A percentile compares a stretch with the other conserved stretches of the same genome.
These are phyloP conservation scores for Stagonosporopsis vannaccii DNA, from an alignment of 2,329 filamentous ascomycete species.

Conservation along the genomic window DNA sequence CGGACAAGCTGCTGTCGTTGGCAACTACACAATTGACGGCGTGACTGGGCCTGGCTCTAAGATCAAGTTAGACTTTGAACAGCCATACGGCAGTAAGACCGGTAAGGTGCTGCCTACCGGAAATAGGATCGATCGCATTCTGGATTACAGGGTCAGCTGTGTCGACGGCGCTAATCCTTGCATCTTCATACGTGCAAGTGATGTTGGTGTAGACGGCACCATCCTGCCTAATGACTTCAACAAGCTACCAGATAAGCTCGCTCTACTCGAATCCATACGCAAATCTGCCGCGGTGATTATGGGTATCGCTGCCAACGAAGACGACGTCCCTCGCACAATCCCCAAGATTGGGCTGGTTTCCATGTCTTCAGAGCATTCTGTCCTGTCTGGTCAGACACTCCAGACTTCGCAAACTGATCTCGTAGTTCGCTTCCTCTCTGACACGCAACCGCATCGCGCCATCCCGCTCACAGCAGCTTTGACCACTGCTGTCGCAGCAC, in stretches of 20 bases:
- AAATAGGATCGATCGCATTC: constrained; percentile 60
- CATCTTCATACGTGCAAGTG: constrained; percentile 65
- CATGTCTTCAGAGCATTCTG: constrained; percentile 44
- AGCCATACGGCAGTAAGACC: constrained; percentile 70
- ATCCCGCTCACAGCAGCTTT: constrained; percentile 54
- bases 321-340: constrained; percentile 62
- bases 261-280: constrained; percentile 64
- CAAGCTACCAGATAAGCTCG: constrained; percentile 57
- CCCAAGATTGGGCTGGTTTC: constrained; percentile 70
- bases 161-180: constrained; percentile 71
- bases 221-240: constrained; percentile 64
- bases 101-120: constrained; percentile 69
- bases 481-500: constrained; percentile 52
- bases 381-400: constrained; percentile 50
- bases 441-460: constrained; percentile 54
- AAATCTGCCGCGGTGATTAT: constrained; percentile 65
- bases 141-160: constrained; percentile 61
- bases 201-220: constrained; percentile 59
- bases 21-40: constrained; percentile 69
- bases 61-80: constrained; percentile 67
- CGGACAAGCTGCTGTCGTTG: constrained; percentile 57
- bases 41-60: constrained; percentile 65
- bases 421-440: constrained; percentile 54
- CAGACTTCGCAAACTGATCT: constrained; percentile 47
- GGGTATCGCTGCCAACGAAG: constrained; percentile 61